Base-by-base conservation (phyloP, 2,329 filamentous ascomycete genomes). In the Neofusicoccum cordaticola region DNA sequence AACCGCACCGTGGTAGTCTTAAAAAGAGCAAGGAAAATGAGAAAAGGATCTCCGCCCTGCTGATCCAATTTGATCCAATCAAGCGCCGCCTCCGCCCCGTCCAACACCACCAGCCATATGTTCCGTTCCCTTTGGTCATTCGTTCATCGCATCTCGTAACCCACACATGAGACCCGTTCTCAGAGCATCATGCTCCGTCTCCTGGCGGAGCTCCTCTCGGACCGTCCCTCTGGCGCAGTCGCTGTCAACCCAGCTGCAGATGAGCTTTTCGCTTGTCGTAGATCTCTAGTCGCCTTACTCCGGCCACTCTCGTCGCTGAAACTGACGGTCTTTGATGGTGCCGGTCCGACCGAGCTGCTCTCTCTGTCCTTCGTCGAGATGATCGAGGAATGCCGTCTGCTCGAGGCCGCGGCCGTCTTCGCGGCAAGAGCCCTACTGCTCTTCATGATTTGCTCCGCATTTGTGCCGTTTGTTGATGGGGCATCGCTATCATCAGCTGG, bases 151-250 rank as follows among this genome's bases (percentile, higher is more conserved):
- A 15, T 60, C 41, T 37, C 15, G 6, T 35, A 37, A 47, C 56
- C 31, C 12, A 12, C 56, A 35, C 4, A 37, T 53, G 2, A 4
- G 9, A 9, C 5, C 41, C 17, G 3, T 11, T 22, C 27, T 42
- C 37, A 47, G 51, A 80, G 65, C 75, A 80, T 73, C 78, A 79
- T 80, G 67, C 78, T 80, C 69, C 77, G 75, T 66, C 78, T 70
- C 53, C 78, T 69, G 67, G 73, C 74, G n/a, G 77, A 75, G 31
- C 74, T 75, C 52, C 77, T 70, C 52, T 79, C 77, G 5, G 70
- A 71, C 57, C 73, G 70, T 17, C 74, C 57, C 51, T 51, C 66
- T 35, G 45, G 63, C 34, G 65, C 63, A 31, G 27, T 7, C 27
- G 27, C 27, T 31, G 27, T 1, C 27, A 7, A 31, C 37, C 37